Percentiles rank a stretch among this genome's conserved stretches.
Evolutionary conservation across 495 filamentous ascomycete genomes (phyloP).

Genomic region (Filosporella fistucella): DNA sequence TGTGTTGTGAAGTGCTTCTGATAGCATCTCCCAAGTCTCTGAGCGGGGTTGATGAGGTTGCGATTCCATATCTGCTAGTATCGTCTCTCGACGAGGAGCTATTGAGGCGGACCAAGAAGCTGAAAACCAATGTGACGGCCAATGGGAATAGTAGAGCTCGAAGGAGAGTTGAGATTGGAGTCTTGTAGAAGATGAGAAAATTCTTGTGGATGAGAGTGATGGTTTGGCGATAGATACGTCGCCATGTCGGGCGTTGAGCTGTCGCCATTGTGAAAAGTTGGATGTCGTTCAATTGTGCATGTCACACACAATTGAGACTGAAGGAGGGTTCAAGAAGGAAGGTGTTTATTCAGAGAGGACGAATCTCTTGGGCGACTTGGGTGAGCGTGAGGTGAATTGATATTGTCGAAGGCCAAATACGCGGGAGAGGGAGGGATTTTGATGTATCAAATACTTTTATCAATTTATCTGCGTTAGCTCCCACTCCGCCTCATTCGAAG

Average conservation of each 20-base stretch:
- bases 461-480: no score
- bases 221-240: constrained; percentile 19
- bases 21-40: constrained; percentile 12
- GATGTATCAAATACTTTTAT: no score
- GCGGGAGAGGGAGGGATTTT: no score
- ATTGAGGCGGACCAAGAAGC: constrained; percentile 10
- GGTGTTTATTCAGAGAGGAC: no score
- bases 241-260: constrained; percentile 4
- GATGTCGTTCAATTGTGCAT: no score
- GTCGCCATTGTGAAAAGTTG: no score
- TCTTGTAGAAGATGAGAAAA: constrained; percentile 20
- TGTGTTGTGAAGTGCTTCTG: not conserved
- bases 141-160: constrained; percentile 21
- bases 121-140: constrained; percentile 14
- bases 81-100: not conserved
- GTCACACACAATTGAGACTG: no score
- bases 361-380: no score
- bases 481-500: no score
- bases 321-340: no score
- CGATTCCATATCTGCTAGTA: constrained; percentile 5
- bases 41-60: constrained; percentile 4
- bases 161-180: constrained; percentile 8
- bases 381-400: no score
- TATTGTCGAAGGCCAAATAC: no score
- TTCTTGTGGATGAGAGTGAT: constrained; percentile 20